phyloP scores from a whole-genome alignment of 2,329 filamentous ascomycete genomes.

The Zopfia rhizophila region DNA sequence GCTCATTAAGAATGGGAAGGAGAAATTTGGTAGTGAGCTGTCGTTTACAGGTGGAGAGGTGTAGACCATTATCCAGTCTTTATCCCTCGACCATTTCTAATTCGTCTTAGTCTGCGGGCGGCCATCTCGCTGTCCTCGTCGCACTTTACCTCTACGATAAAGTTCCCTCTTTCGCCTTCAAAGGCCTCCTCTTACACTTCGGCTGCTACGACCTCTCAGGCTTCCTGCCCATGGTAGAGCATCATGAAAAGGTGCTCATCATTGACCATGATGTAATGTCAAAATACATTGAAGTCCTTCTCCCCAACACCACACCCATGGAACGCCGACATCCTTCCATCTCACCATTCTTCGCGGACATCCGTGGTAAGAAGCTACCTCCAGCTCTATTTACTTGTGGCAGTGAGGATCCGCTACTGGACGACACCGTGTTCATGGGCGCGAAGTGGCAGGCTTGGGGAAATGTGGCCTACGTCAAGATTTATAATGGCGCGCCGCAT shows the following conservation, averaged over 20 bases:
- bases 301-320: slow-evolving; percentile 55
- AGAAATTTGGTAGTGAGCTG: slow-evolving; percentile 55
- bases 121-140: slow-evolving; percentile 60
- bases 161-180: slow-evolving; percentile 53
- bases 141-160: slow-evolving; percentile 59
- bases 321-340: slow-evolving; percentile 58
- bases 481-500: slow-evolving; percentile 66
- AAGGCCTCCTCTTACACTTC: slow-evolving; percentile 64
- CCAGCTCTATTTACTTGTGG: slow-evolving; percentile 66
- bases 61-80: slow-evolving; percentile 31
- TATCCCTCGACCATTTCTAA: neutral
- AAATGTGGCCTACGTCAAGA: slow-evolving; percentile 62
- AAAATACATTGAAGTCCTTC: slow-evolving; percentile 58
- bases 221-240: slow-evolving; percentile 52
- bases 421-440: slow-evolving; percentile 64
- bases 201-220: slow-evolving; percentile 62
- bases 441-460: slow-evolving; percentile 65
- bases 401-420: slow-evolving; percentile 64
- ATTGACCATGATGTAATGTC: slow-evolving; percentile 60
- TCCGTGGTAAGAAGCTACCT: slow-evolving; percentile 54
- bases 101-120: slow-evolving; percentile 59
- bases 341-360: slow-evolving; percentile 62
- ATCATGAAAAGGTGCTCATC: slow-evolving; percentile 55
- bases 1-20: slow-evolving; percentile 60
- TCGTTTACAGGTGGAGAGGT: slow-evolving; percentile 54